phyloP scores from a whole-genome alignment of 768 basidiomycete species.

The Rhodotorula taiwanensis region DNA sequence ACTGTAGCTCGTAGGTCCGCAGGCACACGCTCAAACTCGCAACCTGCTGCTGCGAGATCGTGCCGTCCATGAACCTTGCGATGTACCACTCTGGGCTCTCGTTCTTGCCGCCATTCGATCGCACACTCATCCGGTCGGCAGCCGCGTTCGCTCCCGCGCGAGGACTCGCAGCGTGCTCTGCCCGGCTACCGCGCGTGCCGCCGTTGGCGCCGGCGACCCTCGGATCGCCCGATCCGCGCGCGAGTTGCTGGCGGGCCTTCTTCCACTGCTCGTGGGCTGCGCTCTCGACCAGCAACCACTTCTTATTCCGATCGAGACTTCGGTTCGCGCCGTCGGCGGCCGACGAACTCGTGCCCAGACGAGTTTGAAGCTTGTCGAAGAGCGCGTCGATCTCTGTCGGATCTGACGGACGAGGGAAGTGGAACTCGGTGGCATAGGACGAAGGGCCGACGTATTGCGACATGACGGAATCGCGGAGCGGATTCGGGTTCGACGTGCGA shows the following conservation, averaged over 20 bases:
- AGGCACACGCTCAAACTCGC: slow-evolving; percentile 62
- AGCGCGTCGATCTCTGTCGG: slow-evolving; percentile 71
- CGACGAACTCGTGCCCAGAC: slow-evolving; percentile 58
- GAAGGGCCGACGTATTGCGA: slow-evolving; percentile 6
- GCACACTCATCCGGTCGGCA: neutral
- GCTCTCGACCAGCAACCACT: slow-evolving; percentile 83
- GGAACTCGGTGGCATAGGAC: slow-evolving; percentile 50
- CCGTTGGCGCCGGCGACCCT: slow-evolving; percentile 26
- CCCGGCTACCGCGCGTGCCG: neutral
- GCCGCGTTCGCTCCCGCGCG: neutral
- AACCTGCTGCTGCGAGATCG: slow-evolving; percentile 74
- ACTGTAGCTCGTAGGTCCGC: slow-evolving; percentile 77
- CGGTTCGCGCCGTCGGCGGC: slow-evolving; percentile 49
- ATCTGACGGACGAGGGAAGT: slow-evolving; percentile 67
- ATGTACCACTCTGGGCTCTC: slow-evolving; percentile 85
- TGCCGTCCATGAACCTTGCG: slow-evolving; percentile 77
- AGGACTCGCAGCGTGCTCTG: neutral
- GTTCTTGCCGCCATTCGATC: slow-evolving; percentile 48
- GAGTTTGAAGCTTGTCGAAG: slow-evolving; percentile 69
- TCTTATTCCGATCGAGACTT: slow-evolving; percentile 65
- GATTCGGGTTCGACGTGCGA: neutral
- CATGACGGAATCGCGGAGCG: neutral
- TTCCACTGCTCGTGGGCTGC: slow-evolving; percentile 74
- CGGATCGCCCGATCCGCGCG: slow-evolving; percentile 46
- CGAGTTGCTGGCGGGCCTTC: slow-evolving; percentile 61